These are phyloP conservation scores for Megacollybia platyphylla DNA, from an alignment of 1,284 basidiomycete genomes.

Conservation along the genomic window DNA sequence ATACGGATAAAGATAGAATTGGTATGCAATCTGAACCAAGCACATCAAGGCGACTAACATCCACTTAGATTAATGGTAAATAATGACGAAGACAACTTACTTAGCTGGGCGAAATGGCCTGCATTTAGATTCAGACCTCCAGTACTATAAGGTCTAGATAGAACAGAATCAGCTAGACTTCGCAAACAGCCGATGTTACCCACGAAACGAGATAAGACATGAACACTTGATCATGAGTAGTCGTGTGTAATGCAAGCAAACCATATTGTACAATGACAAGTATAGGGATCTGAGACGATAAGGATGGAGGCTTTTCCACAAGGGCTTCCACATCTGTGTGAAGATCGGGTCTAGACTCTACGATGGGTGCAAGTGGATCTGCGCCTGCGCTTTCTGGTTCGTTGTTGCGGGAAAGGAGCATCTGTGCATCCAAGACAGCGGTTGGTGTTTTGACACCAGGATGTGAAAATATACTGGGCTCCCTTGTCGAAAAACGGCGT, in stretches of 20 bases:
- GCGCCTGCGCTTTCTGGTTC: constrained; percentile 18
- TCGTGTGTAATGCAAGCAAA: constrained; percentile 63
- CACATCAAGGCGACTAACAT: constrained; percentile 66
- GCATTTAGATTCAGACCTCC: constrained; percentile 70
- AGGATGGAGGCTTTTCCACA: constrained; percentile 41
- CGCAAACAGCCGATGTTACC: constrained; percentile 16
- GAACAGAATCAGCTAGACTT: constrained; percentile 5
- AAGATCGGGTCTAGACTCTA: constrained; percentile 24
- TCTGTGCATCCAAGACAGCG: constrained; percentile 58
- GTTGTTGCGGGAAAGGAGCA: constrained; percentile 29
- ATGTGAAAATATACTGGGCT: constrained; percentile 71
- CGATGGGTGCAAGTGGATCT: constrained; percentile 39
- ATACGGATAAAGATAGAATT: constrained; percentile 78
- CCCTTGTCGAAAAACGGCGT: constrained; percentile 39
- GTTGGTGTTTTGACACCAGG: constrained; percentile 63
- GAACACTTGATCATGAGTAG: constrained; percentile 80
- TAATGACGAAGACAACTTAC: constrained; percentile 24
- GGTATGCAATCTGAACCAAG: constrained; percentile 70
- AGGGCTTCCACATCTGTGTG: constrained; percentile 22
- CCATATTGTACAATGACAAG: constrained; percentile 72
- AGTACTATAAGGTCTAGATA: constrained; percentile 46
- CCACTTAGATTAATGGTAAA: constrained; percentile 9
- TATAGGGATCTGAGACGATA: constrained; percentile 54
- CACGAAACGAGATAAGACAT: constrained; percentile 75
- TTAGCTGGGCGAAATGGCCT: constrained; percentile 72